Conservation (phyloP, 2,329 filamentous ascomycete species). For the Aspergillus viridinutans region DNA sequence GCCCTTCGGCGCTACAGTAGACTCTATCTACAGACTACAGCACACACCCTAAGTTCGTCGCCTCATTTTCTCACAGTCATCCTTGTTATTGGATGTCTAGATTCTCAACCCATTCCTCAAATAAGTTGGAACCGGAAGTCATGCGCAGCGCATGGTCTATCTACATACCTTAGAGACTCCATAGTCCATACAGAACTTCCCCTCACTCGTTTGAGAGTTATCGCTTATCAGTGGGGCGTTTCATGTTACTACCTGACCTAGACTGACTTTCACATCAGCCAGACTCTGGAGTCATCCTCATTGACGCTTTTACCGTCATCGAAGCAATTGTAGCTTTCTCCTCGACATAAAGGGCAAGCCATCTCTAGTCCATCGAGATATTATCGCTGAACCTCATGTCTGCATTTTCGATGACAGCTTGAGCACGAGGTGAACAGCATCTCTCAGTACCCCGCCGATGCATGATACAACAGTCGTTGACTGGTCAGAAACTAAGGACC, state of each 20-base stretch:
- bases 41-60: neutral
- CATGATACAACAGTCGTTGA: conserved; percentile 2
- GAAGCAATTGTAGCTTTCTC: neutral
- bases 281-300: too few relatives aligned
- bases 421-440: neutral
- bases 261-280: neutral
- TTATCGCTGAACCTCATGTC: neutral
- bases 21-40: too few relatives aligned
- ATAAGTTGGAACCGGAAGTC: neutral
- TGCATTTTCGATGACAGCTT: neutral
- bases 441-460: neutral
- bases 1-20: neutral
- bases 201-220: neutral
- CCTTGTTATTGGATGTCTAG: neutral
- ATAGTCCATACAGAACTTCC: neutral
- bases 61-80: neutral
- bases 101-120: neutral
- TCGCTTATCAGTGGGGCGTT: neutral
- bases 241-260: neutral
- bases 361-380: neutral
- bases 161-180: neutral
- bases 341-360: neutral
- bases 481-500: conserved; percentile 6
- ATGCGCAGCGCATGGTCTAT: neutral
- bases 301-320: neutral